Evolutionary conservation across 495 filamentous ascomycete genomes (phyloP).

Genomic region (Peziza echinospora): DNA sequence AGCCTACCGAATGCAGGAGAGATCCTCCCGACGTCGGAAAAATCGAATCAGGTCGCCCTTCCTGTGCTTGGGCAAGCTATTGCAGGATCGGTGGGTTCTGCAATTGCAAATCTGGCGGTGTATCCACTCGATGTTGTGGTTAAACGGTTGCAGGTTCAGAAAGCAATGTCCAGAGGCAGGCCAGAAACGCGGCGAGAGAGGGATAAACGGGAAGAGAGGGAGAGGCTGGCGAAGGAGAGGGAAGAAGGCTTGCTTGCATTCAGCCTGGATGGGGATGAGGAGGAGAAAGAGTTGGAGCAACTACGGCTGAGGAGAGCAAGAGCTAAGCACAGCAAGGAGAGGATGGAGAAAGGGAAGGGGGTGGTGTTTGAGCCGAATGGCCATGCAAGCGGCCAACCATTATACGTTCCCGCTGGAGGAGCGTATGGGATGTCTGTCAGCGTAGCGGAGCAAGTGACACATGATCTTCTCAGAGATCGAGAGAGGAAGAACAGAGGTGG

Average conservation of each 20-base stretch:
- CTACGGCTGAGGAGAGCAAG: neutral
- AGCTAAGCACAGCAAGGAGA: neutral
- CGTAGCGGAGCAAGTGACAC: neutral
- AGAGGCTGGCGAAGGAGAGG: neutral
- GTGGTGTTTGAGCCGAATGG: neutral
- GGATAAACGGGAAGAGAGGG: constrained; percentile 1
- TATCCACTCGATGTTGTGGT: constrained; percentile 78
- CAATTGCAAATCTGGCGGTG: constrained; percentile 54
- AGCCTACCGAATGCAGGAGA: neutral
- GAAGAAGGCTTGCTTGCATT: constrained; percentile 1
- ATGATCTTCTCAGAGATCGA: neutral
- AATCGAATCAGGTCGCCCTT: constrained; percentile 25
- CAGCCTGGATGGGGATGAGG: constrained; percentile 3
- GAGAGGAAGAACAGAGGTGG: neutral
- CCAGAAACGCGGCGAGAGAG: neutral
- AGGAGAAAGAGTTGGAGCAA: constrained; percentile 2
- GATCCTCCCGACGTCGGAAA: neutral
- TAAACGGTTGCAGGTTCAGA: constrained; percentile 65
- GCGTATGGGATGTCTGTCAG: neutral
- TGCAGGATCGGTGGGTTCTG: constrained; percentile 56
- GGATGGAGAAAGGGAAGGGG: neutral
- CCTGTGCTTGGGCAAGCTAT: constrained; percentile 74
- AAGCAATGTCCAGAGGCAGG: constrained; percentile 28
- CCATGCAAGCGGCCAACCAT: neutral
- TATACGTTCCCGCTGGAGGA: neutral